A percentile compares a stretch with the other conserved stretches of the same genome.
phyloP scores from a whole-genome alignment of 2,329 filamentous ascomycete species.

The Rhexocercosporidium sp. region DNA sequence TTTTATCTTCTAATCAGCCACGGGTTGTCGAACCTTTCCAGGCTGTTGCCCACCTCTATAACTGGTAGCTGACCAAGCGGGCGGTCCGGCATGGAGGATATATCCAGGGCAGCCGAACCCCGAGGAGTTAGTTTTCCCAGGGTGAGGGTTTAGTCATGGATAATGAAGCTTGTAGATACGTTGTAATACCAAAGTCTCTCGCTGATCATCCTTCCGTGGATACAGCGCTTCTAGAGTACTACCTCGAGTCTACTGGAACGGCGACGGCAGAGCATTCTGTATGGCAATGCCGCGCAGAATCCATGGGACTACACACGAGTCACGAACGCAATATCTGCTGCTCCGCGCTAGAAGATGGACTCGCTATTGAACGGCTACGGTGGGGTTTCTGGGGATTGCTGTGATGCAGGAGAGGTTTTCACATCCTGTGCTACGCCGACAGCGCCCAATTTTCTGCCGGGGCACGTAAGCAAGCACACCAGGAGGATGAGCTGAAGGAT shows the following conservation, averaged over 20 bases:
- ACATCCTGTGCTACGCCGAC: not conserved
- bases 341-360: not conserved
- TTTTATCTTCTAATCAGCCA: not conserved
- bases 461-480: not conserved
- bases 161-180: not conserved
- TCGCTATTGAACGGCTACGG: not conserved
- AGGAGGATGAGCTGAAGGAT: not conserved
- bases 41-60: not conserved
- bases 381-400: not conserved
- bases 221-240: not conserved
- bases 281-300: not conserved
- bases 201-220: not conserved
- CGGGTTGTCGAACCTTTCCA: not conserved
- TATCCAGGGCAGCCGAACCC: not conserved
- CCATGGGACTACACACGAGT: not conserved
- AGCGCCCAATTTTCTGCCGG: not conserved
- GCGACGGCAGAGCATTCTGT: not conserved
- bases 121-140: constrained; percentile 2
- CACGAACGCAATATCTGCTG: not conserved
- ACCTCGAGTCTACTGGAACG: not conserved
- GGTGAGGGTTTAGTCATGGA: not conserved
- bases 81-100: not conserved
- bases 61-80: constrained; percentile 1
- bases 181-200: not conserved
- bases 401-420: not conserved